Percentiles rank a stretch among this genome's conserved stretches.
Evolutionary conservation across 257 asterid genomes (phyloP).

Genomic region (Ophiorrhiza pumila): DNA sequence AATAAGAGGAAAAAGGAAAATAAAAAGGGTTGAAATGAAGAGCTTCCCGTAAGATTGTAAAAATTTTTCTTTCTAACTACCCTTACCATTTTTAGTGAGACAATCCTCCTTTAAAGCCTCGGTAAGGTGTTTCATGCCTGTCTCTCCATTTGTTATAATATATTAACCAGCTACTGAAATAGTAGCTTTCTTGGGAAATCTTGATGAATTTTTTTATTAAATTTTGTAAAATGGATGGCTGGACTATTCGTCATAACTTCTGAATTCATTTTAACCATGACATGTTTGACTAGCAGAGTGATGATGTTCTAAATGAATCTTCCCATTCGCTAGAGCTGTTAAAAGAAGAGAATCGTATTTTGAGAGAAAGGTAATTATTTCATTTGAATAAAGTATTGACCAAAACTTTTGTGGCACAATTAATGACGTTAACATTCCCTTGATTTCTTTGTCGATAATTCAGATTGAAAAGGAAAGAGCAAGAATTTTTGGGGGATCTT

Average conservation of each 20-base stretch:
- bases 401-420: background rate
- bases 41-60: background rate
- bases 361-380: slow-evolving; percentile 56
- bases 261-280: background rate
- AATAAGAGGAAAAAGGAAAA: background rate
- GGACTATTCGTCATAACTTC: background rate
- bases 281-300: slow-evolving; percentile 37
- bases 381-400: background rate
- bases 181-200: background rate
- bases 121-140: background rate
- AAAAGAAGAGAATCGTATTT: slow-evolving; percentile 62
- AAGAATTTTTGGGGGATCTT: slow-evolving; percentile 70
- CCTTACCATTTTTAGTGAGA: background rate
- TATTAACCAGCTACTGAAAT: background rate
- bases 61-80: background rate
- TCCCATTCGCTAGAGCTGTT: slow-evolving; percentile 43
- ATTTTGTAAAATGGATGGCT: background rate
- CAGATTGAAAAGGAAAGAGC: slow-evolving; percentile 71
- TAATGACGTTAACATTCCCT: background rate
- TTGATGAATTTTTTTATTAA: background rate
- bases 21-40: background rate
- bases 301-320: slow-evolving; percentile 24
- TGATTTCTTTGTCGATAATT: slow-evolving; percentile 16
- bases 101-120: background rate
- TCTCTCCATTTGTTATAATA: background rate